These are phyloP conservation scores for Pleurotus salmoneostramineus DNA, from an alignment of 768 basidiomycete species.

Conservation along the genomic window DNA sequence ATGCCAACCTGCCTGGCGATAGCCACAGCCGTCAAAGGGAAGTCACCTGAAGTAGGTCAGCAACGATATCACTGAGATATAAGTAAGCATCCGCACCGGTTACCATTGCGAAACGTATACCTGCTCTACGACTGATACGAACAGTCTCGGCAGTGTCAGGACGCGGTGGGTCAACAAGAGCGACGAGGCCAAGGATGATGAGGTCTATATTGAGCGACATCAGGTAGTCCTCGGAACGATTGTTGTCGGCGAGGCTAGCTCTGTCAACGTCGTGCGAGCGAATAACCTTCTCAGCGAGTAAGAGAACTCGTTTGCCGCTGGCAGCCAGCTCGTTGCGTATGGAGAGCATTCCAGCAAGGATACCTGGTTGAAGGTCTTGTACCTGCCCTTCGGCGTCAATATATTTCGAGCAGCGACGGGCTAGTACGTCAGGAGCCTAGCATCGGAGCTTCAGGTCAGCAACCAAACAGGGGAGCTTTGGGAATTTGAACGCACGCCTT, in stretches of 20 bases:
- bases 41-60: slow-evolving; percentile 32
- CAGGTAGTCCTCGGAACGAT: slow-evolving; percentile 40
- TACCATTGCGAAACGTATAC: slow-evolving; percentile 62
- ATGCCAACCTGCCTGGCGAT: slow-evolving; percentile 64
- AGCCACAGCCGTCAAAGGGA: slow-evolving; percentile 56
- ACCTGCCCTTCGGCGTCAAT: slow-evolving; percentile 31
- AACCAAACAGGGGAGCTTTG: slow-evolving; percentile 15
- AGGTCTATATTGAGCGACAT: slow-evolving; percentile 39
- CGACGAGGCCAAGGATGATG: slow-evolving; percentile 55
- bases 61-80: background rate
- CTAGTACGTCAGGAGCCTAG: slow-evolving; percentile 48
- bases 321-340: slow-evolving; percentile 46
- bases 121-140: slow-evolving; percentile 46
- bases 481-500: slow-evolving; percentile 26
- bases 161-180: slow-evolving; percentile 56
- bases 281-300: slow-evolving; percentile 46
- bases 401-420: slow-evolving; percentile 35
- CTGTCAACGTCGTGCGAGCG: slow-evolving; percentile 25
- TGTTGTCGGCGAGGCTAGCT: slow-evolving; percentile 17
- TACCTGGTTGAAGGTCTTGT: slow-evolving; percentile 24
- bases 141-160: slow-evolving; percentile 51
- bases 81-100: slow-evolving; percentile 29
- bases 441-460: background rate
- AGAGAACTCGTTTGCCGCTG: slow-evolving; percentile 58
- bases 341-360: slow-evolving; percentile 23